phyloP scores from a whole-genome alignment of 1,139 yeast genomes.

The Oligophagozyma castellii region DNA sequence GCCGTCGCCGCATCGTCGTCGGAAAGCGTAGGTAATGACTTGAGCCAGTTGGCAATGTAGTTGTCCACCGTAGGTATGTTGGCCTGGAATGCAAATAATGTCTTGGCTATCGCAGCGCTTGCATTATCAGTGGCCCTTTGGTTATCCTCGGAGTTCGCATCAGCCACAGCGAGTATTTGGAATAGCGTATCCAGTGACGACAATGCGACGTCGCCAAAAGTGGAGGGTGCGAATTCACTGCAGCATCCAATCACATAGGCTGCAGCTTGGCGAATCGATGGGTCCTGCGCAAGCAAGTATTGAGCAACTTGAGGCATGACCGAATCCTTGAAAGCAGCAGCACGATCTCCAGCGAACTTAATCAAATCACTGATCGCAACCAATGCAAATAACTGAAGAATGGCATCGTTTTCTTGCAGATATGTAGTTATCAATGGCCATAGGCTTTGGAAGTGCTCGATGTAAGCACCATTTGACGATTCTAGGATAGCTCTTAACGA shows the following conservation, averaged over 20 bases:
- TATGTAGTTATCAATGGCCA: conserved; percentile 43
- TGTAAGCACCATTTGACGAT: conserved; percentile 41
- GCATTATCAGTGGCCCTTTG: conserved; percentile 80
- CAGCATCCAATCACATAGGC: conserved; percentile 76
- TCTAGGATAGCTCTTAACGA: conserved; percentile 65
- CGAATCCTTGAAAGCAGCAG: conserved; percentile 49
- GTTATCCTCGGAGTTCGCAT: conserved; percentile 75
- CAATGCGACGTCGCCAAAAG: conserved; percentile 49
- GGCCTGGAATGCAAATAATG: conserved; percentile 43
- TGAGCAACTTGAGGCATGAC: conserved; percentile 52
- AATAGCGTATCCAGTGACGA: conserved; percentile 63
- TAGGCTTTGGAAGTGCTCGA: conserved; percentile 49
- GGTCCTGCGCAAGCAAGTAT: conserved; percentile 51
- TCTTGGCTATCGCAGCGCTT: conserved; percentile 71
- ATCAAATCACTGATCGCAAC: conserved; percentile 69
- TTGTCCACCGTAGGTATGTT: conserved; percentile 49
- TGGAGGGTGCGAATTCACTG: conserved; percentile 63
- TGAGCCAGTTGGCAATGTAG: conserved; percentile 64
- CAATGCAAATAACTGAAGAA: conserved; percentile 64
- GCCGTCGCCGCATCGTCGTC: conserved; percentile 89
- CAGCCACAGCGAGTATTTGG: conserved; percentile 66
- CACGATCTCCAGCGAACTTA: conserved; percentile 62
- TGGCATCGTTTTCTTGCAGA: conserved; percentile 51
- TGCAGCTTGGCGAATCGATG: conserved; percentile 78
- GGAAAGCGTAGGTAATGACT: conserved; percentile 64